Percentiles rank a stretch among this genome's conserved stretches.
phyloP scores from a whole-genome alignment of 1,284 basidiomycete species.

The Melampsora larici-populina region DNA sequence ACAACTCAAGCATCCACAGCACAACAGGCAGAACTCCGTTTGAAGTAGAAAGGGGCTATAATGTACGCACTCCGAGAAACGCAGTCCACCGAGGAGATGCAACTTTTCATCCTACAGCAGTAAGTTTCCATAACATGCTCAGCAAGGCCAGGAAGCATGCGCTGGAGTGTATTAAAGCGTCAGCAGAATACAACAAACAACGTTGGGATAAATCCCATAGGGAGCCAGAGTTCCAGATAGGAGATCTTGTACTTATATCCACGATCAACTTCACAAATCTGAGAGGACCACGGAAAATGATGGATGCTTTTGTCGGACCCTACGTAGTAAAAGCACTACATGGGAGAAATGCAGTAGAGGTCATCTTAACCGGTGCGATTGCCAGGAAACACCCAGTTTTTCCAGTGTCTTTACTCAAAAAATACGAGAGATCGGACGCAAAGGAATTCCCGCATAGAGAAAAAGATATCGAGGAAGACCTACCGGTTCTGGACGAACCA shows the following conservation, averaged over 20 bases:
- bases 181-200: neutral
- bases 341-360: neutral
- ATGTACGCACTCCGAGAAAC: neutral
- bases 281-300: neutral
- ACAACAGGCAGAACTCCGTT: neutral
- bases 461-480: too few relatives aligned
- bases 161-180: neutral
- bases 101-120: too few relatives aligned
- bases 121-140: neutral
- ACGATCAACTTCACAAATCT: too few relatives aligned
- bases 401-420: neutral
- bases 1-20: neutral
- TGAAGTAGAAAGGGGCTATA: neutral
- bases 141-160: neutral
- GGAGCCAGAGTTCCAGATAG: too few relatives aligned
- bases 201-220: neutral
- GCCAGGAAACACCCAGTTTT: neutral
- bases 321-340: neutral
- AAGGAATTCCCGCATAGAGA: too few relatives aligned
- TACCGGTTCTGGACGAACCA: too few relatives aligned
- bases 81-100: neutral
- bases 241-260: too few relatives aligned
- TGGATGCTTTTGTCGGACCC: neutral
- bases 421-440: neutral
- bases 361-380: neutral